phyloP scores from a whole-genome alignment of 768 basidiomycete genomes.

The Cystobasidiopsis lactophilus region DNA sequence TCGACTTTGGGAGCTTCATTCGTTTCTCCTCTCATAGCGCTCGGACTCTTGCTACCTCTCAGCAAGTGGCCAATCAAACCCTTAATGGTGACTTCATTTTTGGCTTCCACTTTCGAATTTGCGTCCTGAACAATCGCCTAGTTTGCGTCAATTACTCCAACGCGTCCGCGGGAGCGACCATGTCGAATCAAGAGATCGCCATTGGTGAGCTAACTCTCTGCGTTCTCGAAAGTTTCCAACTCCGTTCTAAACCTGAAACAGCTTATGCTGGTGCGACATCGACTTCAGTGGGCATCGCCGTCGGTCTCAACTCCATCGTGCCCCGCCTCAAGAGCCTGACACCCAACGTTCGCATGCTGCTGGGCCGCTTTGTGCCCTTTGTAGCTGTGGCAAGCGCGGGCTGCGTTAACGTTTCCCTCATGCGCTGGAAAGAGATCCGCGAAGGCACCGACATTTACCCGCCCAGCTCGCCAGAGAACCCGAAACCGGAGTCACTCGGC shows the following conservation, averaged over 20 bases:
- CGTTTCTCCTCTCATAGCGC: background rate
- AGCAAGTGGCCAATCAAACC: conserved; percentile 27
- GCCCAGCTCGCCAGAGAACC: conserved; percentile 7
- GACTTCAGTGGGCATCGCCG: conserved; percentile 27
- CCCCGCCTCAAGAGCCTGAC: conserved; percentile 18
- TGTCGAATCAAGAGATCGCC: conserved; percentile 21
- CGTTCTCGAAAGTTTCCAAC: no score
- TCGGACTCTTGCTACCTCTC: conserved; percentile 11
- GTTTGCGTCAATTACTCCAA: conserved; percentile 26
- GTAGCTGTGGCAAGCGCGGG: conserved; percentile 28
- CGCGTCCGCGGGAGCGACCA: conserved; percentile 26
- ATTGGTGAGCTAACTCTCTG: conserved; percentile 20
- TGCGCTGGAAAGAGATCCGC: conserved; percentile 28
- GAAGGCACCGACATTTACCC: conserved; percentile 25
- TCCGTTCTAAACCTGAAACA: no score
- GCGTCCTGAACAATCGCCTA: background rate
- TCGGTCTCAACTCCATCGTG: conserved; percentile 25
- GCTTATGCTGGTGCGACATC: conserved; percentile 27
- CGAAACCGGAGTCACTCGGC: conserved; percentile 19
- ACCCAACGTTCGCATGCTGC: conserved; percentile 9
- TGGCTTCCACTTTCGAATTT: background rate
- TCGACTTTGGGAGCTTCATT: background rate
- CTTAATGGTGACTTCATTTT: conserved; percentile 23
- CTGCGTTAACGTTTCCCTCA: conserved; percentile 25
- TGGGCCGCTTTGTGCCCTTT: conserved; percentile 24